Percentiles rank a stretch among this genome's conserved stretches.
Conservation (phyloP, 2,329 filamentous ascomycete species). For the Tolypocladium tropicale region DNA sequence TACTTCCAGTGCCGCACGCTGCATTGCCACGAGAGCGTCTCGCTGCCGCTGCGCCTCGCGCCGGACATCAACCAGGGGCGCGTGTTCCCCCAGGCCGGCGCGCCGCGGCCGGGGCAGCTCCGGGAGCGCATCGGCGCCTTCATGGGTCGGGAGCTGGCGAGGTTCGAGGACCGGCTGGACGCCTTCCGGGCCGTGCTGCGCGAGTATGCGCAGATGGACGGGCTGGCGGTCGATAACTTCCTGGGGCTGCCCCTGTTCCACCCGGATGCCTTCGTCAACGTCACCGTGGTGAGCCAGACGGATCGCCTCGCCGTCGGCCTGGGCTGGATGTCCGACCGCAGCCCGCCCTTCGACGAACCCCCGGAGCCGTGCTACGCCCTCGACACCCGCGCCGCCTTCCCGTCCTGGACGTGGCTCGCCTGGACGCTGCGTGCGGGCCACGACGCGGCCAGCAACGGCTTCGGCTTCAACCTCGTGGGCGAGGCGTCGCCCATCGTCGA, state of each 20-base stretch:
- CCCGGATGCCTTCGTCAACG: slow-evolving; percentile 17
- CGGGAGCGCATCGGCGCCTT: slow-evolving; percentile 19
- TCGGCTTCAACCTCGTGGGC: slow-evolving; percentile 20
- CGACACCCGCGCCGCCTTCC: slow-evolving; percentile 12
- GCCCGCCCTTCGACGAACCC: slow-evolving; percentile 8
- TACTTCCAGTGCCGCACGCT: slow-evolving; percentile 27
- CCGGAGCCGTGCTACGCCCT: slow-evolving; percentile 16
- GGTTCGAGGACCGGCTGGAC: slow-evolving; percentile 19
- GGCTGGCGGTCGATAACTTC: slow-evolving; percentile 16
- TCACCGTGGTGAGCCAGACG: slow-evolving; percentile 17
- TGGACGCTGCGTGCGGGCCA: slow-evolving; percentile 19
- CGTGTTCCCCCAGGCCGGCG: slow-evolving; percentile 16
- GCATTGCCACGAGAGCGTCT: slow-evolving; percentile 27
- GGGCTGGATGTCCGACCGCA: slow-evolving; percentile 21
- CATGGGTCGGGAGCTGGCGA: slow-evolving; percentile 17
- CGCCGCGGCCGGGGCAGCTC: slow-evolving; percentile 13
- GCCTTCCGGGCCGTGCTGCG: slow-evolving; percentile 22
- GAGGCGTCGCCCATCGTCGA: slow-evolving; percentile 16
- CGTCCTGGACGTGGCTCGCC: slow-evolving; percentile 28
- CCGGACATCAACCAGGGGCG: slow-evolving; percentile 20
- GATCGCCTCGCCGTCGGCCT: slow-evolving; percentile 23
- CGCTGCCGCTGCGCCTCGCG: slow-evolving; percentile 19
- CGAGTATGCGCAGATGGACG: slow-evolving; percentile 16
- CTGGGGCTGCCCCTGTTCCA: slow-evolving; percentile 26
- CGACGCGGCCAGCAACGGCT: slow-evolving; percentile 3